Evolutionary conservation across 371 early-diverging fungal genomes (phyloP).

Genomic region (Homolaphlyctis polyrhiza): DNA sequence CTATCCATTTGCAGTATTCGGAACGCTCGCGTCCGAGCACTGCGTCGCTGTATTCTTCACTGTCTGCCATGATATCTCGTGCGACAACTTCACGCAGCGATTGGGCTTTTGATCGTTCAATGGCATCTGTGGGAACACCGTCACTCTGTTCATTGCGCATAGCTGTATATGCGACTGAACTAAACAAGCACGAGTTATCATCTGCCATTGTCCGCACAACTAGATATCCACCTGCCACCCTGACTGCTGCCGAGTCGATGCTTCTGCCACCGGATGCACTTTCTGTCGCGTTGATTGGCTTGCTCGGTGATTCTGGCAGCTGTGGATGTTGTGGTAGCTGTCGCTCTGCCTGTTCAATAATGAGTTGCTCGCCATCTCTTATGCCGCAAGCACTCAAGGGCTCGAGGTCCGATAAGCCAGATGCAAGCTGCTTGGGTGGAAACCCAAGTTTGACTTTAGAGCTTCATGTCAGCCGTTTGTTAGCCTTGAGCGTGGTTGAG

Average conservation of each 20-base stretch:
- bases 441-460: conserved; percentile 29
- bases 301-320: not conserved
- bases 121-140: conserved; percentile 9
- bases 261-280: not conserved
- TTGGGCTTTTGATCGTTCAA: not conserved
- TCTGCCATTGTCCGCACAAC: conserved; percentile 32
- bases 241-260: not conserved
- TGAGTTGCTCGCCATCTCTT: conserved; percentile 32
- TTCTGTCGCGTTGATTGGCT: not conserved
- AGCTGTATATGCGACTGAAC: conserved; percentile 28
- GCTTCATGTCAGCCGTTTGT: not conserved
- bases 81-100: conserved; percentile 33
- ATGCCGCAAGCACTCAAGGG: conserved; percentile 16
- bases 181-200: conserved; percentile 62
- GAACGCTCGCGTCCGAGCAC: conserved; percentile 32
- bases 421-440: conserved; percentile 26
- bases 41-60: conserved; percentile 39
- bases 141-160: conserved; percentile 7
- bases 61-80: conserved; percentile 26
- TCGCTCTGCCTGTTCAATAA: conserved; percentile 13
- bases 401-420: not conserved
- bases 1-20: conserved; percentile 53
- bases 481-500: not conserved
- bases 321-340: not conserved
- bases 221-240: not conserved